Percentiles rank a stretch among this genome's conserved stretches.
phyloP scores from a whole-genome alignment of 139 green algal genomes.

The Desmodesmus armatus region DNA sequence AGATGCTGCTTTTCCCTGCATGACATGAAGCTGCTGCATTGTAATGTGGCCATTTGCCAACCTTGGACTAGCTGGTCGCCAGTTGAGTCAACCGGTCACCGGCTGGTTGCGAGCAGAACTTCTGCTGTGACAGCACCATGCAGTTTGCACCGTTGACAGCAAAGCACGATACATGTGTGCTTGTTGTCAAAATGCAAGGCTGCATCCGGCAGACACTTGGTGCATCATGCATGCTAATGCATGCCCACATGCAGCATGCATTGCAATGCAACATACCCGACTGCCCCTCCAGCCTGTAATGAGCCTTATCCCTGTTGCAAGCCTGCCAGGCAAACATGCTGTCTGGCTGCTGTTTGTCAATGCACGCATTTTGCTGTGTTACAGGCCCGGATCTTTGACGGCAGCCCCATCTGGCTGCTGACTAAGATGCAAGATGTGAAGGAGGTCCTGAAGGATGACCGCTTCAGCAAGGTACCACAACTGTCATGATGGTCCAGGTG shows the following conservation, averaged over 20 bases:
- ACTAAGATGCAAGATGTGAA: constrained; percentile 50
- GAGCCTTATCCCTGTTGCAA: too few species aligned
- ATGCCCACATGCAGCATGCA: neutral
- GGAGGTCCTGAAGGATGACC: constrained; percentile 47
- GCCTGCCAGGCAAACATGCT: neutral
- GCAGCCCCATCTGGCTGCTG: constrained; percentile 52
- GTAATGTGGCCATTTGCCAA: neutral
- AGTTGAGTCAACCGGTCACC: too few species aligned
- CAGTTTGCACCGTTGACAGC: too few species aligned
- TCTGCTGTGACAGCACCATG: too few species aligned
- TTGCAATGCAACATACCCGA: neutral
- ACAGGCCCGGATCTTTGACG: constrained; percentile 51
- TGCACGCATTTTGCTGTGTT: neutral
- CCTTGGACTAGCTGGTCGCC: too few species aligned
- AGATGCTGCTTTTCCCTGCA: neutral
- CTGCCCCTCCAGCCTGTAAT: neutral
- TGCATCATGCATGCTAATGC: too few species aligned
- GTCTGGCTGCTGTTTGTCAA: neutral
- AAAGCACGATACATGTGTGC: too few species aligned
- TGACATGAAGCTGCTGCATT: neutral
- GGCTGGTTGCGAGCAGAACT: too few species aligned
- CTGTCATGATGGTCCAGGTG: too few species aligned
- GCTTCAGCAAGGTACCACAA: constrained; percentile 54
- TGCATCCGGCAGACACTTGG: too few species aligned
- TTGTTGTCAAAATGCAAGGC: neutral